Conservation (phyloP, 2,329 filamentous ascomycete species). For the Trichoderma hamatum region DNA sequence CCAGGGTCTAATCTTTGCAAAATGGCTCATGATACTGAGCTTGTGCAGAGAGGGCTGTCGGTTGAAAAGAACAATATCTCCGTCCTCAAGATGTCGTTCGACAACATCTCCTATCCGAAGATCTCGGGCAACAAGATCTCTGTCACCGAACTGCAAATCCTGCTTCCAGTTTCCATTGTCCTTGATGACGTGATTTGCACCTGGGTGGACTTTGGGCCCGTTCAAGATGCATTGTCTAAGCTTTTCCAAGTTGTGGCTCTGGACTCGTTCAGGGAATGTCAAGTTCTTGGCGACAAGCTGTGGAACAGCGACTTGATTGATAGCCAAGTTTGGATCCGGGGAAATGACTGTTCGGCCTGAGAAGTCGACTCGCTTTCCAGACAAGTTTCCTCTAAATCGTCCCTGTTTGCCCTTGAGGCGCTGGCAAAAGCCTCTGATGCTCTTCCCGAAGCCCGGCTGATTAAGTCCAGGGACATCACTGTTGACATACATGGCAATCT, state of each 20-base stretch:
- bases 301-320: slow-evolving; percentile 93
- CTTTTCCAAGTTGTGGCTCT: slow-evolving; percentile 83
- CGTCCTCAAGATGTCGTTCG: slow-evolving; percentile 91
- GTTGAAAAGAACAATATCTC: slow-evolving; percentile 96
- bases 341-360: slow-evolving; percentile 97
- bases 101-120: slow-evolving; percentile 85
- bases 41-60: slow-evolving; percentile 97
- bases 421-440: slow-evolving; percentile 92
- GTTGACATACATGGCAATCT: slow-evolving; percentile 98
- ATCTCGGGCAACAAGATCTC: slow-evolving; percentile 70
- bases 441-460: slow-evolving; percentile 82
- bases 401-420: slow-evolving; percentile 96
- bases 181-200: slow-evolving; percentile 78
- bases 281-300: slow-evolving; percentile 92
- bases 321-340: slow-evolving; percentile 89
- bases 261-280: slow-evolving; percentile 90
- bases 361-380: slow-evolving; percentile 97
- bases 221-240: slow-evolving; percentile 73
- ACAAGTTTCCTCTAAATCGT: slow-evolving; percentile 93
- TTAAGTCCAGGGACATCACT: slow-evolving; percentile 93
- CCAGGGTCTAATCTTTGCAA: slow-evolving; percentile 90
- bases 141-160: slow-evolving; percentile 74
- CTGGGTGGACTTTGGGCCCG: slow-evolving; percentile 79
- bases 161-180: slow-evolving; percentile 69
- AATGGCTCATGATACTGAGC: slow-evolving; percentile 96